Evolutionary conservation across 768 basidiomycete genomes (phyloP).

Genomic region (Hebeloma cylindrosporum): DNA sequence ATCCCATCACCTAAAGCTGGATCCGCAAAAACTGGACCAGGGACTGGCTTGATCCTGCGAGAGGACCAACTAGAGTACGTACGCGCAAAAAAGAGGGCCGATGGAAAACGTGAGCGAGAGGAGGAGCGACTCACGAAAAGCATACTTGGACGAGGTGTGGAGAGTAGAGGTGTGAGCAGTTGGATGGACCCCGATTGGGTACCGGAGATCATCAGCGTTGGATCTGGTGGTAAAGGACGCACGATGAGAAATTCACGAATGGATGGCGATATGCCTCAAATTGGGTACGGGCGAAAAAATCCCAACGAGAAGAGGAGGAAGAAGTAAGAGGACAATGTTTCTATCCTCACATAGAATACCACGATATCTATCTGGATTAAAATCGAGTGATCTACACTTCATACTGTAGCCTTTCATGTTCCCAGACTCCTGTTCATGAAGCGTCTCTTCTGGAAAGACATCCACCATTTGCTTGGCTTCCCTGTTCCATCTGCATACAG

Average conservation of each 20-base stretch:
- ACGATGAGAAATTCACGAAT: slow-evolving; percentile 46
- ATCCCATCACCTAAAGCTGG: slow-evolving; percentile 92
- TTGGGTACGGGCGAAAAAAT: slow-evolving; percentile 88
- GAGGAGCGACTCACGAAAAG: slow-evolving; percentile 74
- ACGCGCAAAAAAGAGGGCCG: slow-evolving; percentile 76
- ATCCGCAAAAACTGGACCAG: slow-evolving; percentile 77
- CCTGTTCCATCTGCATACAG: slow-evolving; percentile 92
- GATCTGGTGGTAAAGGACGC: slow-evolving; percentile 71
- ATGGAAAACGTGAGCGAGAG: slow-evolving; percentile 73
- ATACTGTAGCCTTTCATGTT: slow-evolving; percentile 38
- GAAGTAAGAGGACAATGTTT: slow-evolving; percentile 39
- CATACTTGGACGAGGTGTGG: slow-evolving; percentile 47
- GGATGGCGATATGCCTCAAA: slow-evolving; percentile 73
- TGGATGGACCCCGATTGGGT: slow-evolving; percentile 98
- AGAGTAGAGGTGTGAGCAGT: slow-evolving; percentile 57
- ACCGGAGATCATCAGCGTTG: slow-evolving; percentile 71
- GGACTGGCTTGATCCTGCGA: slow-evolving; percentile 82
- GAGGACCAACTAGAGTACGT: slow-evolving; percentile 92
- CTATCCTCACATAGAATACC: slow-evolving; percentile 10
- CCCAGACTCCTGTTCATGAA: slow-evolving; percentile 93
- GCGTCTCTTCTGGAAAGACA: slow-evolving; percentile 97
- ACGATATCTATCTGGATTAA: slow-evolving; percentile 17
- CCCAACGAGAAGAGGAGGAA: slow-evolving; percentile 77
- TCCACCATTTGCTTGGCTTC: slow-evolving; percentile 99
- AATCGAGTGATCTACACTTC: slow-evolving; percentile 23